These are phyloP conservation scores for Emericellopsis atlantica DNA, from an alignment of 2,329 filamentous ascomycete species.

Conservation along the genomic window DNA sequence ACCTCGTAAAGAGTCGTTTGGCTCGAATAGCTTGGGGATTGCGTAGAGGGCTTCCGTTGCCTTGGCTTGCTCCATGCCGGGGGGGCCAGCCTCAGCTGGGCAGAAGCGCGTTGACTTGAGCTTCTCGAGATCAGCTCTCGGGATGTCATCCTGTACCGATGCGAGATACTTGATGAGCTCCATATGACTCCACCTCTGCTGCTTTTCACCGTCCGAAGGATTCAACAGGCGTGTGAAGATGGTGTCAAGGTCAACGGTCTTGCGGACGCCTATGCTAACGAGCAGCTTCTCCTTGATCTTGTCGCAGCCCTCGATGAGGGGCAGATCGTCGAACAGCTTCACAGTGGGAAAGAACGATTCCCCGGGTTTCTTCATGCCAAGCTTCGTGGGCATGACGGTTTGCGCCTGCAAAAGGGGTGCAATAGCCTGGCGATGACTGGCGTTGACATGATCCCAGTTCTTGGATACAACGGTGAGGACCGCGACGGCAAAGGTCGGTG, in stretches of 20 bases:
- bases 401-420: constrained; percentile 50
- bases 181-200: constrained; percentile 75
- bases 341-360: constrained; percentile 93
- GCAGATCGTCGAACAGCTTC: constrained; percentile 87
- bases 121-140: constrained; percentile 64
- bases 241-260: constrained; percentile 87
- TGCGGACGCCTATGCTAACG: constrained; percentile 71
- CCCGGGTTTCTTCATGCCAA: constrained; percentile 73
- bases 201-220: constrained; percentile 36
- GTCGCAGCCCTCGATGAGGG: constrained; percentile 62
- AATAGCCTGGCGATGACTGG: constrained; percentile 52
- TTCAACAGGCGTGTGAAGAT: constrained; percentile 80
- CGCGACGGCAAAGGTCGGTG: constrained; percentile 61
- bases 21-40: constrained; percentile 71
- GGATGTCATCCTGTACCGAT: constrained; percentile 83
- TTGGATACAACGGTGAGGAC: constrained; percentile 75
- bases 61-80: constrained; percentile 39
- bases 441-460: constrained; percentile 72
- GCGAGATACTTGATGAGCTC: constrained; percentile 91
- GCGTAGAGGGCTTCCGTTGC: constrained; percentile 48
- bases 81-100: constrained; percentile 56
- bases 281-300: constrained; percentile 87
- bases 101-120: constrained; percentile 71
- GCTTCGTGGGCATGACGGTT: constrained; percentile 77
- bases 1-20: constrained; percentile 54